Evolutionary conservation across 345 rosid species (phyloP), one percentile per base, ranked within the genome.

Genomic region (Turnera subulata): DNA sequence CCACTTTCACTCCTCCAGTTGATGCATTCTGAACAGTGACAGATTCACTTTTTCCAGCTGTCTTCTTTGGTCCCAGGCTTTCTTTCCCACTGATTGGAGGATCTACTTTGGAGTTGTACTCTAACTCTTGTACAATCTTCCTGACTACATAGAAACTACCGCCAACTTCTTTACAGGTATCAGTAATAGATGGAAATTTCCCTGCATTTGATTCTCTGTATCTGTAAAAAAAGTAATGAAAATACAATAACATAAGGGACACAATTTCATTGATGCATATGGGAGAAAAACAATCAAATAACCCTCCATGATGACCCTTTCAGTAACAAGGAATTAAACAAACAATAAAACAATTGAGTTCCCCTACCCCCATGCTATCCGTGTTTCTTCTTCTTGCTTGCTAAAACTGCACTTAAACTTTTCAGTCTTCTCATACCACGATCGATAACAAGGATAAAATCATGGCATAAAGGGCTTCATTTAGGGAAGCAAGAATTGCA

Each of bases 121-220:
- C 61, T 40, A 76, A 48, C 65, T 76, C 81, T 64, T 76, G 78
- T 53, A 78, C 19, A 32, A 78, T 46, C 46, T 23, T 37, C 45
- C 66, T 64, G 51, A 71, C 44, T 26, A 60, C 39, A 55, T 81
- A 78, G 59, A 50, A 66, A 66, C 42, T 2, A 23, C 81, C 83
- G 63, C 86, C 81, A 37, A 69, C 80, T 53, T 81, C 61, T 33
- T 64, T 63, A 32, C 8, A 6, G 59, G 65, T 61, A 50, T 43
- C 63, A 29, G 39, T 14, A 12, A 21, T 12, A 42, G 72, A 22
- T 25, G 83, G 83, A 40, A 76, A 78, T 56, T 73, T 68, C 22
- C 86, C 83, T 0, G 63, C 72, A 69, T 78, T 72, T 12, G 46
- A 19, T 22, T 55, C 61, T 64, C 65, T 73, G 50, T 81, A 81